Evolutionary conservation across 106 monocot species (phyloP).

Genomic region (Allium fistulosum): DNA sequence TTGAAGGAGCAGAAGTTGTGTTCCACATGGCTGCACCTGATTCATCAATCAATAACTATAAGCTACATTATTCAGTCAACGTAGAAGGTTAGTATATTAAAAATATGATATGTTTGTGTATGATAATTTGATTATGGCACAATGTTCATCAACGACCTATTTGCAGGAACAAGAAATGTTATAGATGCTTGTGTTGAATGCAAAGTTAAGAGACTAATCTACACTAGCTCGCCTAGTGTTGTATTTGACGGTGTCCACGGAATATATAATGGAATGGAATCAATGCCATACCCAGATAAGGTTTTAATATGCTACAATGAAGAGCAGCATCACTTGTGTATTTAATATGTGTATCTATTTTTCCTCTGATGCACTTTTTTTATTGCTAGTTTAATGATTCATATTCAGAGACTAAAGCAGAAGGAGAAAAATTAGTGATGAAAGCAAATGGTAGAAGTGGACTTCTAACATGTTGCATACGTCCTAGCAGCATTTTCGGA

Average conservation of each 20-base stretch:
- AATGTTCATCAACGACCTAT: neutral
- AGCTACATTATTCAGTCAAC: constrained; percentile 96
- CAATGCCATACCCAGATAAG: constrained; percentile 75
- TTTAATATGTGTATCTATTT: neutral
- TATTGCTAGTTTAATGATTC: constrained; percentile 86
- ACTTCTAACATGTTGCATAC: constrained; percentile 89
- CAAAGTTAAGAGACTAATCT: constrained; percentile 86
- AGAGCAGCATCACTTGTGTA: constrained; percentile 2
- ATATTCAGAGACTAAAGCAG: constrained; percentile 96
- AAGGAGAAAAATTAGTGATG: constrained; percentile 77
- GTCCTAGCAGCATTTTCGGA: constrained; percentile 98
- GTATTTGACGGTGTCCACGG: constrained; percentile 92
- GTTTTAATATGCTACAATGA: constrained; percentile 15
- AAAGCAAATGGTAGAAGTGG: constrained; percentile 81
- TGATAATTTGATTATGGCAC: too few species aligned
- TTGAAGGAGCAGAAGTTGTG: constrained; percentile 71
- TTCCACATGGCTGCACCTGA: constrained; percentile 99
- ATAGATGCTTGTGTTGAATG: constrained; percentile 89
- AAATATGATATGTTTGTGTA: neutral
- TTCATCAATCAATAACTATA: constrained; percentile 90
- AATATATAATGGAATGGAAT: constrained; percentile 65
- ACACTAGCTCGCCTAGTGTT: constrained; percentile 97
- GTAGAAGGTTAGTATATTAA: constrained; percentile 58
- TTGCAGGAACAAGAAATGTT: constrained; percentile 89
- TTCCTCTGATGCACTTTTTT: neutral